Percentiles rank a stretch among this genome's conserved stretches.
Conservation (phyloP, 2,329 filamentous ascomycete species). For the Didymella keratinophila region DNA sequence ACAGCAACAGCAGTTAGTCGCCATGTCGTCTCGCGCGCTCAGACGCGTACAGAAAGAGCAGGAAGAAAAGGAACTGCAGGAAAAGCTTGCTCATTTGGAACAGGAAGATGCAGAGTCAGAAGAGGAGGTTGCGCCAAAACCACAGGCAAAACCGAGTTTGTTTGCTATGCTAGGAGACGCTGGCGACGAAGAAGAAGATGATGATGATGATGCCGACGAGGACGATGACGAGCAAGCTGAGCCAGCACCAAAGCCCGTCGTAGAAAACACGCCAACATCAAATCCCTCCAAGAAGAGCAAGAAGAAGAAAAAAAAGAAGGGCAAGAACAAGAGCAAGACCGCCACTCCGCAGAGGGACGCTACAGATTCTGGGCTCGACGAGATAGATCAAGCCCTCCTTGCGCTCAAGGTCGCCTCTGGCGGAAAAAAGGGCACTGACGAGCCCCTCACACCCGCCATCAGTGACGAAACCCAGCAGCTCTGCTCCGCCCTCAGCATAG, state of each 20-base stretch:
- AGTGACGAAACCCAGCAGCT: conserved; percentile 58
- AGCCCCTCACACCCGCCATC: conserved; percentile 27
- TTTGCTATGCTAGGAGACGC: conserved; percentile 57
- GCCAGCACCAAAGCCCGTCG: conserved; percentile 37
- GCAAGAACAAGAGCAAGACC: conserved; percentile 55
- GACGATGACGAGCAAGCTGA: conserved; percentile 45
- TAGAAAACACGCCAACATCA: conserved; percentile 30
- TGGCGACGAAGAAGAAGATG: conserved; percentile 50
- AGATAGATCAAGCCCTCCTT: conserved; percentile 71
- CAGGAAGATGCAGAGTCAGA: conserved; percentile 51
- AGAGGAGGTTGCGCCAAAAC: conserved; percentile 43
- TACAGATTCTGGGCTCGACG: conserved; percentile 58
- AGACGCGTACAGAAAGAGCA: conserved; percentile 69
- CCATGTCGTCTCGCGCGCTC: conserved; percentile 72
- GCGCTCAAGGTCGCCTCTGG: conserved; percentile 58
- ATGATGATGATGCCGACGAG: conserved; percentile 34
- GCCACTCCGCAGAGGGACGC: conserved; percentile 33
- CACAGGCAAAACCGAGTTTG: conserved; percentile 51
- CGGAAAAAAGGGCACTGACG: conserved; percentile 27
- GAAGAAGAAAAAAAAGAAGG: conserved; percentile 71
- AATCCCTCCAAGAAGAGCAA: conserved; percentile 59
- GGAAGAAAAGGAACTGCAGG: conserved; percentile 62
- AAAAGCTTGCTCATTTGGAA: conserved; percentile 46
- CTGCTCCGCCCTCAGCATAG: conserved; percentile 65
- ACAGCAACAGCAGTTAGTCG: neutral